Base-by-base conservation (phyloP, 116 monocot genomes). In the Trichopus zeylanicus region DNA sequence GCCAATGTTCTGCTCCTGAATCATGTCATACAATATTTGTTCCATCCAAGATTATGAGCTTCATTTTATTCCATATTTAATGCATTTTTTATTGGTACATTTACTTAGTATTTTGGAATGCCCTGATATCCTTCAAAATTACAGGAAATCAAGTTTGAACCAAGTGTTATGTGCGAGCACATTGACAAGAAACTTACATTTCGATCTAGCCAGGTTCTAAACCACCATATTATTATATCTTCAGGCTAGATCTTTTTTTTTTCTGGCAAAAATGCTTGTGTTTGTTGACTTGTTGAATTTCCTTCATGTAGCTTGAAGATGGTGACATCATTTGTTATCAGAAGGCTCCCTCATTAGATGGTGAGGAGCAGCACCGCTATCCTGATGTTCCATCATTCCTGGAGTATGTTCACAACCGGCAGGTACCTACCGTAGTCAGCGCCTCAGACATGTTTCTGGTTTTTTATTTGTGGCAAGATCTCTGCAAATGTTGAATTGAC, bases 81-180 rank as follows among this genome's bases (percentile, higher is more conserved):
- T 5, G 8, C 12, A 48, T 21, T 4, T n/a, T 49, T 49, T 49
- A 49, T 49, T 35, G 4, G 21, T 49, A 19, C 22, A 21, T 9
- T 16, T 42, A n/a, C 42, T 15, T 16, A 42, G 42, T n/a, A 42
- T 42, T 13, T 42, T 42, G 7, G 26, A 13, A 3, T 16, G 3
- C 42, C n/a, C 5, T 42, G 12, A 42, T 42, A 16, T 46, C 26
- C 37, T 46, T 46, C 25, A 12, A 42, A 57, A 6, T 46, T 20
- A n/a, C 59, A 99, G 99, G 99, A 99, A 86, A 99, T 99, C 47
- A 99, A 99, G 64, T 99, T 92, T 76, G 99, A 99, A 37, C 99
- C 99, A 56, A 85, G 19, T 70, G 99, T 99, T 7, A 92, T 99
- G 99, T 99, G 99, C 69, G 92, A 99, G 58, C 82, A 70, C 57